Evolutionary conservation across 2,329 filamentous ascomycete species (phyloP).

Genomic region (Xylaria sp.): DNA sequence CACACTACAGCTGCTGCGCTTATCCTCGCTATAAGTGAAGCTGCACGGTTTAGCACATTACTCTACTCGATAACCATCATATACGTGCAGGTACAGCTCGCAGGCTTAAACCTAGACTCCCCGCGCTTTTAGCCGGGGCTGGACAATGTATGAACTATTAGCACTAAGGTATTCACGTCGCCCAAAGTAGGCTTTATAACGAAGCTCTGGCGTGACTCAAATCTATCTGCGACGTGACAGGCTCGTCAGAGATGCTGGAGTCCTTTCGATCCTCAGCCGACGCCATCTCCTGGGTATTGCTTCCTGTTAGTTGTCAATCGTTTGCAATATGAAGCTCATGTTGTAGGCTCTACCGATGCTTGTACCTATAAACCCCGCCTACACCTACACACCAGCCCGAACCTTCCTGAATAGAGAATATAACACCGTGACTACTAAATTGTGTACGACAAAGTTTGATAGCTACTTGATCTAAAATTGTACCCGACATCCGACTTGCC

Average conservation of each 20-base stretch:
- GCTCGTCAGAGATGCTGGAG: not conserved
- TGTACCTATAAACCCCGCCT: not conserved
- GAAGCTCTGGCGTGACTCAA: not conserved
- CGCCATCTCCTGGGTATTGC: too few relatives aligned
- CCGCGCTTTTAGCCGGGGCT: not conserved
- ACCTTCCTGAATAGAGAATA: not conserved
- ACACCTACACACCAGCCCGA: not conserved
- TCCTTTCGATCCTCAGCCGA: not conserved
- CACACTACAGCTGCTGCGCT: not conserved
- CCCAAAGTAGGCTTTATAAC: not conserved
- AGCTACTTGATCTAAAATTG: not conserved
- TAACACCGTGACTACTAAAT: not conserved
- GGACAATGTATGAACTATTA: not conserved
- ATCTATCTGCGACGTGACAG: not conserved
- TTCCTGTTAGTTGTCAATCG: too few relatives aligned
- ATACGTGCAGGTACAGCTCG: not conserved
- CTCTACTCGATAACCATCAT: not conserved
- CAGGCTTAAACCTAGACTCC: not conserved
- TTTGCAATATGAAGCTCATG: too few relatives aligned
- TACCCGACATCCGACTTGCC: not conserved
- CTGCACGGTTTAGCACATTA: not conserved
- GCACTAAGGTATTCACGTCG: not conserved
- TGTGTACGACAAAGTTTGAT: not conserved
- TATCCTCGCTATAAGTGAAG: not conserved
- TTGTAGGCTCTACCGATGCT: not conserved